A percentile compares a stretch with the other conserved stretches of the same genome.
Evolutionary conservation across 2,329 filamentous ascomycete genomes (phyloP).

Genomic region (Tolypocladium tropicale): DNA sequence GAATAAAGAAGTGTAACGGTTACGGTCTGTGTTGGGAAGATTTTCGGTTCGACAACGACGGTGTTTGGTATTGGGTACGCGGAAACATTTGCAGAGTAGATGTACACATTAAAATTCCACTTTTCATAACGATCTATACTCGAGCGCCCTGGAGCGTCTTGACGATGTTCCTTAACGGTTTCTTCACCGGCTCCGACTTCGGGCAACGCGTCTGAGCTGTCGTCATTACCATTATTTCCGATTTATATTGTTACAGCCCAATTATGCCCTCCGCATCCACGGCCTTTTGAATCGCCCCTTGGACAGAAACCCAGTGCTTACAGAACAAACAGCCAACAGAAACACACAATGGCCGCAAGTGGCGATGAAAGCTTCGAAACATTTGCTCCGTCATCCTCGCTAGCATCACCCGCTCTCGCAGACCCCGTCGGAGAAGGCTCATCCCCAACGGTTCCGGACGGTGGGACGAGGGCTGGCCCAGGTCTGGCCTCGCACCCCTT

Average conservation of each 20-base stretch:
- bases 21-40: background rate
- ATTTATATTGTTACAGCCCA: background rate
- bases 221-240: background rate
- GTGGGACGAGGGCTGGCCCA: background rate
- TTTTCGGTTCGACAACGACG: background rate
- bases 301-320: background rate
- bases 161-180: background rate
- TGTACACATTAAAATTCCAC: background rate
- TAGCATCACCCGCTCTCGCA: background rate
- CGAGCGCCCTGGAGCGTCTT: background rate
- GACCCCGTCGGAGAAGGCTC: constrained; percentile 1
- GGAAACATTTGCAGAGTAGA: background rate
- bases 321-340: constrained; percentile 6
- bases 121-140: background rate
- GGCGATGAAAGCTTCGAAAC: constrained; percentile 4
- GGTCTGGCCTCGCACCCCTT: constrained; percentile 12
- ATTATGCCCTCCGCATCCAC: background rate
- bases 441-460: background rate
- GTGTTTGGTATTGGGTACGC: background rate
- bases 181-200: background rate
- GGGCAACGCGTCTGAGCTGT: background rate
- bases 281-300: background rate
- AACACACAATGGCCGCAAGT: constrained; percentile 5
- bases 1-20: constrained; percentile 3
- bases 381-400: constrained; percentile 3